Evolutionary conservation across 768 basidiomycete genomes (phyloP).

Genomic region (Kwoniella europaea): DNA sequence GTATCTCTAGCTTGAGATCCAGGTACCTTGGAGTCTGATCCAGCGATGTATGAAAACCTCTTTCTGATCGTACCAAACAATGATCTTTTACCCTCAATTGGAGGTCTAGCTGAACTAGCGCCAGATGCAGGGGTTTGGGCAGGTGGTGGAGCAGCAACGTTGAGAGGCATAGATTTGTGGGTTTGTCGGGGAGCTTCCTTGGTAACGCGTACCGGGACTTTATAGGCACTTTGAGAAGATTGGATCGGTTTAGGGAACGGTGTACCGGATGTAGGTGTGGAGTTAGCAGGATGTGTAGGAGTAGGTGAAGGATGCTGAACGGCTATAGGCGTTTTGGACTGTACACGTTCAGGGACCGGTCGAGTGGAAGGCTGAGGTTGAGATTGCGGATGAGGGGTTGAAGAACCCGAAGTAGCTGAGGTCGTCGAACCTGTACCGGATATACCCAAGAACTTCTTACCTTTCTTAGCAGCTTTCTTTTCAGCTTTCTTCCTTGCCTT

Average conservation of each 20-base stretch:
- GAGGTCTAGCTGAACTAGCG: neutral
- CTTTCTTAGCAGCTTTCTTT: slow-evolving; percentile 23
- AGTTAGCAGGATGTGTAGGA: neutral
- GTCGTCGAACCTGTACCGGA: neutral
- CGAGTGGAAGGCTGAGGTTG: neutral
- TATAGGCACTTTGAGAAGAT: slow-evolving; percentile 15
- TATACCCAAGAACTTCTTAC: slow-evolving; percentile 15
- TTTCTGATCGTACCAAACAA: slow-evolving; percentile 36
- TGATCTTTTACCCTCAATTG: slow-evolving; percentile 21
- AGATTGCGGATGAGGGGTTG: slow-evolving; percentile 6
- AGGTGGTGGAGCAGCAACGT: slow-evolving; percentile 2
- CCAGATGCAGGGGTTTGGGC: neutral
- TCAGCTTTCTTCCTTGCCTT: slow-evolving; percentile 41
- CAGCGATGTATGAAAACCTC: slow-evolving; percentile 22
- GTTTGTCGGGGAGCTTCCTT: slow-evolving; percentile 5
- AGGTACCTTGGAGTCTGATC: neutral
- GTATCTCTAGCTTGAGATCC: neutral
- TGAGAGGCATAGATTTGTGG: slow-evolving; percentile 22
- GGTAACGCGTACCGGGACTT: slow-evolving; percentile 1
- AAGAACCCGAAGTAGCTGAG: neutral
- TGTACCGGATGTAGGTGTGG: neutral
- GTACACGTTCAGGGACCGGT: neutral
- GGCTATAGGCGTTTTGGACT: slow-evolving; percentile 3
- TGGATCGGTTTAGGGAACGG: slow-evolving; percentile 17
- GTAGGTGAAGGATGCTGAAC: slow-evolving; percentile 3